phyloP scores from a whole-genome alignment of 495 filamentous ascomycete genomes.

The Aspergillus coremiiformis region DNA sequence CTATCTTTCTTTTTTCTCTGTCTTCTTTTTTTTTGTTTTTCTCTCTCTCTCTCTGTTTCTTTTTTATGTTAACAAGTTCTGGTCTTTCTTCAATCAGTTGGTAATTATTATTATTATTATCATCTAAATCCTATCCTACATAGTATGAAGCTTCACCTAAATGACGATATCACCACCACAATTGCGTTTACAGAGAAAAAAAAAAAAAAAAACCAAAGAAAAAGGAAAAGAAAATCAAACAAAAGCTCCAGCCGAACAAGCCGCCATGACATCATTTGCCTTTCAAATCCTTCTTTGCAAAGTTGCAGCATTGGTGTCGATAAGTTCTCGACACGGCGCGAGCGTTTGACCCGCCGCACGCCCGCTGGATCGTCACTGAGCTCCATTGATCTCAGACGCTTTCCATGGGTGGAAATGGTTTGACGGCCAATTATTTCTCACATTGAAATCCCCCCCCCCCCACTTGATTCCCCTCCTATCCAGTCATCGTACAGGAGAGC shows the following conservation, averaged over 20 bases:
- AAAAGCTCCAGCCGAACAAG: background rate
- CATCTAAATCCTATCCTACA: no score
- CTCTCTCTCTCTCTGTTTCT: background rate
- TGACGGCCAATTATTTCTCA: constrained; percentile 19
- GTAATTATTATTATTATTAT: no score
- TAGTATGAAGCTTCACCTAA: background rate
- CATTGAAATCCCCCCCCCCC: constrained; percentile 1
- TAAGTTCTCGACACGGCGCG: constrained; percentile 19
- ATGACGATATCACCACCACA: constrained; percentile 3
- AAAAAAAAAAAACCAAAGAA: background rate
- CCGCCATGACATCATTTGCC: constrained; percentile 27
- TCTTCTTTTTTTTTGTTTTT: no score
- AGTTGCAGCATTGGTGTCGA: no score
- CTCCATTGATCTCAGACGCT: constrained; percentile 33
- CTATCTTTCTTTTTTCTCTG: background rate
- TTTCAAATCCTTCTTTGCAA: no score
- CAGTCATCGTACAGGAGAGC: constrained; percentile 20
- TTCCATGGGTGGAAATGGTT: constrained; percentile 25
- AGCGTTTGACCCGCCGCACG: constrained; percentile 27
- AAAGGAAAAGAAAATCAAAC: background rate
- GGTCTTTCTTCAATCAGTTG: no score
- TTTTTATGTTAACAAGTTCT: background rate
- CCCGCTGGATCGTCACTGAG: constrained; percentile 34
- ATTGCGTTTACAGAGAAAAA: background rate
- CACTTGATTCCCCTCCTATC: constrained; percentile 19